Base-by-base conservation (phyloP, 2,329 filamentous ascomycete species). In the Phoma sp. region DNA sequence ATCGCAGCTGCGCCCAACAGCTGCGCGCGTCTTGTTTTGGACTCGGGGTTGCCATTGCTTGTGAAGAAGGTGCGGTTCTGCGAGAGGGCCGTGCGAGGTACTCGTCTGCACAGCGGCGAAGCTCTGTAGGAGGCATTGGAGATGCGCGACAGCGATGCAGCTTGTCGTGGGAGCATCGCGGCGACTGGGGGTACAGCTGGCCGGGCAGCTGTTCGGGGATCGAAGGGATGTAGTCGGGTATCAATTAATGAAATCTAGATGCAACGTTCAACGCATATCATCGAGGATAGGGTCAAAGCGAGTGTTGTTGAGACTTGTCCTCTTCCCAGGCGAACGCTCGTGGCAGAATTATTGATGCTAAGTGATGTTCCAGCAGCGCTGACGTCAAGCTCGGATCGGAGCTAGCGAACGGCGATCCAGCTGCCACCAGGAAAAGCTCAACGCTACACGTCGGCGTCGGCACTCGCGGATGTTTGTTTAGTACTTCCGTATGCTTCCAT, bases 111-210 rank as follows among this genome's bases (percentile, higher is more conserved):
- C n/a, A 59, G 42, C 6, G 61, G 18, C 2, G 62, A 59, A 20
- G 58, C 52, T 55, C 65, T 61, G 6, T 59, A 37, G 6, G 69
- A 59, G 34, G 52, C 33, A 43, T 60, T 60, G 39, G 63, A 60
- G 30, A 57, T 55, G 57, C 70, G 70, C 65, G 65, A 63, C 40
- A 71, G 56, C 54, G 67, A 66, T 36, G 64, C 60, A 43, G 66
- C 61, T 38, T 69, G 66, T 61, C 71, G 69, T 52, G 64, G 54
- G 25, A 72, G 62, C 69, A 73, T 73, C 33, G 59, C 56, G 56
- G 53, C 36, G 45, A 18, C 37, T 12, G 42, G 42, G 37, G 42
- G 11, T 53, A 50, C 30, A 39, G 54, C 45, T 43, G 29, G 34
- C 30, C 42, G 49, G 23, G 37, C 43, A 53, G 38, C 43, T 33